Evolutionary conservation across 768 basidiomycete species (phyloP), one percentile per base, ranked within the genome.

Genomic region (Psilocybe cubensis): DNA sequence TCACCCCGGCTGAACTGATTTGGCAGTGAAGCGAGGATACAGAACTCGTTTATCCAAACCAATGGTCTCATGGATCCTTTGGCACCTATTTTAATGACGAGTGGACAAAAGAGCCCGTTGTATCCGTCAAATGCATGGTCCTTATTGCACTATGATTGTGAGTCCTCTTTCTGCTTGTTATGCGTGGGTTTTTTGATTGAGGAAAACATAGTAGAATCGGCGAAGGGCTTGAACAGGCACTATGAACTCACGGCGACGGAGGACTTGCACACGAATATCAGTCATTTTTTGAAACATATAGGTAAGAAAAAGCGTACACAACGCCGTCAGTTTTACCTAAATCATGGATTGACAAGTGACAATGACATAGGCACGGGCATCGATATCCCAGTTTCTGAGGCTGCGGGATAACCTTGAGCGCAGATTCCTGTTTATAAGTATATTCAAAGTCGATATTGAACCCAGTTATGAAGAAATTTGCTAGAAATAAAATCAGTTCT

Each of bases 211-310:
- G 84, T 72, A 31, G 76, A 74, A 3, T 71, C 67, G 51, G 65
- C 76, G 24, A 74, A 71, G 53, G 63, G 70, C 23, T 70, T 89
- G 42, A 66, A 84, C 50, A 69, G 63, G 24, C 83, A 86, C 51
- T 85, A 83, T 59, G 79, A 71, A 1, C 74, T 88, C 14, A 67
- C 65, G 5, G 77, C 75, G 29, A 72, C 77, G 20, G 75, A 77
- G 2, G 65, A 72, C 11, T 67, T 75, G 27, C 74, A 79, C 50
- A 71, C 66, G 58, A 84, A 85, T 63, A 67, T 83, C 45, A 84
- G 81, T 59, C 69, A 74, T n/a, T 87, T 88, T 66, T 75, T 87
- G 69, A 68, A 76, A 27, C 79, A 83, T 63, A 81, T 85, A 54
- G 86, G 85, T 81, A 48, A 46, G 52, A 27, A 20, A 17, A 29